phyloP scores from a whole-genome alignment of 2,329 filamentous ascomycete genomes.

The Penicillium italicum region DNA sequence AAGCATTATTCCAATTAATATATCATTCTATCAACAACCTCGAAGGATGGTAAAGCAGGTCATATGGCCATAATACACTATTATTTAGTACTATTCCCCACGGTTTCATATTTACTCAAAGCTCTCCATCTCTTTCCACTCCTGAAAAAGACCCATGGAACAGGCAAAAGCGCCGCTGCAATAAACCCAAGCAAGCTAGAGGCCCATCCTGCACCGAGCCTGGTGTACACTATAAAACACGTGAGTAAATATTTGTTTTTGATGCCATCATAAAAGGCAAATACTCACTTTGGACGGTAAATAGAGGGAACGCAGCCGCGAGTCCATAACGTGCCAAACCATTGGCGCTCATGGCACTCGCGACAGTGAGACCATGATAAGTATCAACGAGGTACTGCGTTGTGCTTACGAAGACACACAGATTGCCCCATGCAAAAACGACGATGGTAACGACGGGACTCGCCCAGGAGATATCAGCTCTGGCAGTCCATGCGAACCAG shows the following conservation, averaged over 20 bases:
- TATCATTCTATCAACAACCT: not conserved
- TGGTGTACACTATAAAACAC: constrained; percentile 50
- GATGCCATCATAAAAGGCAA: not conserved
- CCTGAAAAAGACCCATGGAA: constrained; percentile 46
- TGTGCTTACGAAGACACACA: constrained; percentile 20
- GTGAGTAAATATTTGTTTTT: not conserved
- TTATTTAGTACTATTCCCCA: not conserved
- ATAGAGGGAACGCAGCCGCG: constrained; percentile 17
- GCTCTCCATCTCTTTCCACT: constrained; percentile 39
- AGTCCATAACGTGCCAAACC: constrained; percentile 19
- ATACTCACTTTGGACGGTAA: constrained; percentile 20
- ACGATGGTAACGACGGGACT: constrained; percentile 15
- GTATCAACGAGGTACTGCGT: constrained; percentile 17
- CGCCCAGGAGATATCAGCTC: constrained; percentile 11
- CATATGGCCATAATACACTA: not conserved
- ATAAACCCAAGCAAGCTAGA: constrained; percentile 58
- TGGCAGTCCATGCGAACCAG: constrained; percentile 21
- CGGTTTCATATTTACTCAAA: constrained; percentile 15
- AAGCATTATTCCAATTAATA: not conserved
- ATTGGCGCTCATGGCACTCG: constrained; percentile 22
- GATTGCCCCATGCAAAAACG: constrained; percentile 20
- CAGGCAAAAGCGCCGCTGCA: constrained; percentile 40
- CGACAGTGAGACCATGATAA: constrained; percentile 17
- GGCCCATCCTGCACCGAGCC: constrained; percentile 60
- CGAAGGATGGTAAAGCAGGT: not conserved